Conservation (phyloP, 1,139 yeast genomes). For the Nakaseomyces delphensis region DNA sequence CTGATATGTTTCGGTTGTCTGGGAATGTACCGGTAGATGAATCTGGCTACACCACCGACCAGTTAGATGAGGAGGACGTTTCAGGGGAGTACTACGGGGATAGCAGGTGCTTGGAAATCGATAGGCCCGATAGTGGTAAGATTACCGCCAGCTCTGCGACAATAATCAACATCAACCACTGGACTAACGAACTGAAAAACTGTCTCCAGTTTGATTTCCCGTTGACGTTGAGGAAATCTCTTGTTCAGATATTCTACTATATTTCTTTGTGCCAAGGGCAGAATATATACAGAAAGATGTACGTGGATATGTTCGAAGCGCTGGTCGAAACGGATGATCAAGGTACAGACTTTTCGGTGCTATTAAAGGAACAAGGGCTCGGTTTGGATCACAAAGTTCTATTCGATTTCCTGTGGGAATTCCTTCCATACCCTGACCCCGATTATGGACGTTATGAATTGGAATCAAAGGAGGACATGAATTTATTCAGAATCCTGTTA, state of each 20-base stretch:
- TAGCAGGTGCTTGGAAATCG: conserved; percentile 34
- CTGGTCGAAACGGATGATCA: conserved; percentile 35
- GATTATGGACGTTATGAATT: conserved; percentile 32
- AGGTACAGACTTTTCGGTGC: conserved; percentile 39
- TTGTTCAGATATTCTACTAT: conserved; percentile 66
- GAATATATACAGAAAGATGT: conserved; percentile 49
- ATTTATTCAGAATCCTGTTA: conserved; percentile 32
- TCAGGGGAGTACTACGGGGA: conserved; percentile 28
- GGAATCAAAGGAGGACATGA: conserved; percentile 30
- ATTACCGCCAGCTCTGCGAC: conserved; percentile 63
- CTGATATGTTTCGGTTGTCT: conserved; percentile 37
- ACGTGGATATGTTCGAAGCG: conserved; percentile 54
- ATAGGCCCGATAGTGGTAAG: conserved; percentile 47
- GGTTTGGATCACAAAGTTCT: conserved; percentile 48
- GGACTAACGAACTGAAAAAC: conserved; percentile 81
- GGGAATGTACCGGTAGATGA: conserved; percentile 12
- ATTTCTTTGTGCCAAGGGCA: conserved; percentile 73
- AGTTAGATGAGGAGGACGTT: conserved; percentile 9
- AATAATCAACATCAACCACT: conserved; percentile 65
- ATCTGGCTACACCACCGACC: conserved; percentile 29
- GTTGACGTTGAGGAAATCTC: conserved; percentile 46
- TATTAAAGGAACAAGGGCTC: conserved; percentile 33
- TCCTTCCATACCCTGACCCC: conserved; percentile 41
- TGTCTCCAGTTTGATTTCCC: conserved; percentile 85
- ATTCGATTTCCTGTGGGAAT: conserved; percentile 38